Evolutionary conservation across 352 stramenopile species (phyloP).

Genomic region (Phytophthora podocarpi): DNA sequence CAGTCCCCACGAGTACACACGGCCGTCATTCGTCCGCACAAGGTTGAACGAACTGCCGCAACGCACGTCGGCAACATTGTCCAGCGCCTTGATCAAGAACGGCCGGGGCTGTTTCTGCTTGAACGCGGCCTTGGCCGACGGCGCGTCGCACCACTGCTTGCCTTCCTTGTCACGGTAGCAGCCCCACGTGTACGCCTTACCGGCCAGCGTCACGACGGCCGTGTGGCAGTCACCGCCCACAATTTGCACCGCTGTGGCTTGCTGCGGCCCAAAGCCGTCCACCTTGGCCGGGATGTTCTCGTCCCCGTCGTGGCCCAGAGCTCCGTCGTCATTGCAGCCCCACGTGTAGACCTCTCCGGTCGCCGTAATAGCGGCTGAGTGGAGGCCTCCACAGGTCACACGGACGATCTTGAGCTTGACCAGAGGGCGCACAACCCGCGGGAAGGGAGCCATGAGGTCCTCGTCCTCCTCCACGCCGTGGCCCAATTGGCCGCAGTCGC

Average conservation of each 20-base stretch:
- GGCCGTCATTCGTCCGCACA: conserved; percentile 84
- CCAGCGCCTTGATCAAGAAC: conserved; percentile 61
- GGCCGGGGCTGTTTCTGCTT: conserved; percentile 80
- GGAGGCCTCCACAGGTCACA: conserved; percentile 91
- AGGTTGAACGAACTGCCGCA: conserved; percentile 88
- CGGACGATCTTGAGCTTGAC: conserved; percentile 53
- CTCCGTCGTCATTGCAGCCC: conserved; percentile 93
- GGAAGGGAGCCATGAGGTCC: conserved; percentile 80
- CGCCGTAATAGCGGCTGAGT: conserved; percentile 88
- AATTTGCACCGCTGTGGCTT: conserved; percentile 61
- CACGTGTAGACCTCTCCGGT: conserved; percentile 94
- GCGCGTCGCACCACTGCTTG: conserved; percentile 90
- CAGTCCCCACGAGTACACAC: conserved; percentile 93
- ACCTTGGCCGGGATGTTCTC: conserved; percentile 79
- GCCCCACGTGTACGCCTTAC: conserved; percentile 95
- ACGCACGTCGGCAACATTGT: conserved; percentile 79
- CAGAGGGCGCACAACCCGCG: conserved; percentile 55
- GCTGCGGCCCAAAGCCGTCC: conserved; percentile 55
- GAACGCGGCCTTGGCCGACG: conserved; percentile 68
- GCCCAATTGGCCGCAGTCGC: conserved; percentile 94
- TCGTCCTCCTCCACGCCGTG: conserved; percentile 85
- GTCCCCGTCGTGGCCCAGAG: conserved; percentile 84
- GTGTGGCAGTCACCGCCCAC: conserved; percentile 96
- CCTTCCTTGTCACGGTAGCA: conserved; percentile 97
- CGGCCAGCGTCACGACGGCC: conserved; percentile 84